Base-by-base conservation (phyloP, 352 stramenopile genomes). In the Pythium aristosporum region DNA sequence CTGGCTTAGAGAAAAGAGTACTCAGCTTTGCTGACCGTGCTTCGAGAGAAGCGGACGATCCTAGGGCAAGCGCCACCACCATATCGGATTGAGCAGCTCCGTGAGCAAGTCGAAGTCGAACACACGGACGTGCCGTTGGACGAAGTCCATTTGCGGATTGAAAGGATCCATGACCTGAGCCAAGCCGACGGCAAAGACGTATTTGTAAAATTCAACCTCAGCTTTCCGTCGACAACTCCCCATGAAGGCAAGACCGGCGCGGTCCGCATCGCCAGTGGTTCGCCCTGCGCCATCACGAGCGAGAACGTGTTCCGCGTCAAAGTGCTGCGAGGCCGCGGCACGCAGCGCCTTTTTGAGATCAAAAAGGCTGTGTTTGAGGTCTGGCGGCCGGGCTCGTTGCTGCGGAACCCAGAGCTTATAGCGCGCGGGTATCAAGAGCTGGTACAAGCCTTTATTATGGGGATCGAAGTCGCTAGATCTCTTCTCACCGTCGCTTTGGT, bases 291-390 rank as follows among this genome's bases (percentile, higher is more conserved):
- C 3, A 57, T 76, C 11, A 47, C 53, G 9, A 68, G n/a, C 6
- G 62, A 77, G 20, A 75, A 67, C 28, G 25, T 30, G 13, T 88
- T 81, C 39, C 55, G 59, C 18, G 86, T 89, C 28, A 80, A 76
- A 55, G 58, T 94, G 3, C 65, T 85, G 51, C 75, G 85, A 28
- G 81, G 74, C 15, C 75, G 83, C 42, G 85, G 85, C 13, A 89
- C 80, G 0, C 76, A 88, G 42, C 82, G 84, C 2, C 65, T 94
- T n/a, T 88, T 89, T 67, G 83, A 91, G 67, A 87, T 94, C 20
- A 89, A 90, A 58, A 94, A 92, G 48, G 80, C 79, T 0, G 37
- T 78, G 49, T 90, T 94, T 49, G 85, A 94, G 70, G 80, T 94
- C 47, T 92, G 84, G 78, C 79, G 76, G 2, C 70, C 80, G 0